Conservation (phyloP, 1,139 yeast species). For the Debaryomyces psychrophilus region DNA sequence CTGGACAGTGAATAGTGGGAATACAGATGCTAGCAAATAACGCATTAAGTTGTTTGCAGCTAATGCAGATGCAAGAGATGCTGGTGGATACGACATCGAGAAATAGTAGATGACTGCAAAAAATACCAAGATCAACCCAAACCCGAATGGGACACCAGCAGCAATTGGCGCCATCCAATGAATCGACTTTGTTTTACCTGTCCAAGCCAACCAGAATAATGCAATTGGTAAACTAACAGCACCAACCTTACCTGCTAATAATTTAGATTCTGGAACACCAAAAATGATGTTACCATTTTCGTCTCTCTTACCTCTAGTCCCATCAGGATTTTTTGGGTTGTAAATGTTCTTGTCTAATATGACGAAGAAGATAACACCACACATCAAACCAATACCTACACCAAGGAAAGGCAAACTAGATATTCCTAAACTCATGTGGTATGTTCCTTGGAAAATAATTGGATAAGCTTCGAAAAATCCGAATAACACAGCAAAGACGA, state of each 20-base stretch:
- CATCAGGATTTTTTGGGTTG: slow-evolving; percentile 64
- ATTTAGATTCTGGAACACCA: slow-evolving; percentile 43
- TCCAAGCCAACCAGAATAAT: slow-evolving; percentile 84
- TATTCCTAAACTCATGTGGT: slow-evolving; percentile 58
- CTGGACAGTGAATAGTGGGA: slow-evolving; percentile 50
- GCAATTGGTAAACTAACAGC: slow-evolving; percentile 67
- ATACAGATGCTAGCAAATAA: slow-evolving; percentile 65
- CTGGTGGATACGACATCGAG: slow-evolving; percentile 74
- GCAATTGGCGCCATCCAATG: slow-evolving; percentile 84
- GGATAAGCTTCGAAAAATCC: slow-evolving; percentile 83
- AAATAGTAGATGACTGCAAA: slow-evolving; percentile 73
- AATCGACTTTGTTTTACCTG: slow-evolving; percentile 54
- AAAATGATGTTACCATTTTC: slow-evolving; percentile 54
- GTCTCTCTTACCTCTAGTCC: slow-evolving; percentile 59
- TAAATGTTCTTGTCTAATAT: slow-evolving; percentile 48
- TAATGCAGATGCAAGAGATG: slow-evolving; percentile 71
- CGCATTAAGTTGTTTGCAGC: slow-evolving; percentile 79
- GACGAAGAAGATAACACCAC: slow-evolving; percentile 57
- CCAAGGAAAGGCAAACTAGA: slow-evolving; percentile 72
- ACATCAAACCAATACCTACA: slow-evolving; percentile 63
- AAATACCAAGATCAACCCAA: slow-evolving; percentile 72
- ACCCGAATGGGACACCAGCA: slow-evolving; percentile 77
- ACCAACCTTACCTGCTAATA: slow-evolving; percentile 55
- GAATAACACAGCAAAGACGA: slow-evolving; percentile 72
- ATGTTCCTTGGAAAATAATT: slow-evolving; percentile 65